These are phyloP conservation scores for Fusarium guadeloupense DNA, from an alignment of 2,329 filamentous ascomycete species.

Conservation along the genomic window DNA sequence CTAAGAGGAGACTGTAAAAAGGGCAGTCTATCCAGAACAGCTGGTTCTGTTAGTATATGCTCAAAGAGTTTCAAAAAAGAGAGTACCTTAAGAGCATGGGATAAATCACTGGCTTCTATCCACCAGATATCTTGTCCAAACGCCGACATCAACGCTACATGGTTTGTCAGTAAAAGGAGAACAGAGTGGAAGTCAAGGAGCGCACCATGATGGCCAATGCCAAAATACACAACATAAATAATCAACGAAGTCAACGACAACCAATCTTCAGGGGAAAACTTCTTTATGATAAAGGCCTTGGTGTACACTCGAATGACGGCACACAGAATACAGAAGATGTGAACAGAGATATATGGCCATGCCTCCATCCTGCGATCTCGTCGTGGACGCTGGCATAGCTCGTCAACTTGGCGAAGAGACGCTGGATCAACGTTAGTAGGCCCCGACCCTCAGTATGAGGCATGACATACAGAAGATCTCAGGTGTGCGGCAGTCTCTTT, in stretches of 20 bases:
- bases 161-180: rapidly evolving
- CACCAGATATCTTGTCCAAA: conserved; percentile 21
- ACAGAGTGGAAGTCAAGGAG: rapidly evolving
- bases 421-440: background rate
- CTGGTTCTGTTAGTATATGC: rapidly evolving
- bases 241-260: background rate
- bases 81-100: conserved; percentile 11
- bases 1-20: conserved; percentile 1
- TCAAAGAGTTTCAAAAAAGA: rapidly evolving
- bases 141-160: background rate
- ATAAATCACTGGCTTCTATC: background rate
- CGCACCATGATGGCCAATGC: conserved; percentile 18
- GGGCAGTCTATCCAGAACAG: conserved; percentile 15
- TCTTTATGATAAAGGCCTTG: conserved; percentile 3
- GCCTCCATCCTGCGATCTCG: conserved; percentile 10
- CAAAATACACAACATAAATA: conserved; percentile 6
- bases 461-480: background rate
- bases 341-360: conserved; percentile 14
- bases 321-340: conserved; percentile 5
- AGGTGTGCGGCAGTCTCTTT: background rate
- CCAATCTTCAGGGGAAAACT: conserved; percentile 13
- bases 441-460: background rate
- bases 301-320: conserved; percentile 11
- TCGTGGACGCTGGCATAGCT: conserved; percentile 2
- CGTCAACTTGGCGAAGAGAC: background rate